phyloP scores from a whole-genome alignment of 805 yeast genomes.

The Schizosaccharomyces octosporus region DNA sequence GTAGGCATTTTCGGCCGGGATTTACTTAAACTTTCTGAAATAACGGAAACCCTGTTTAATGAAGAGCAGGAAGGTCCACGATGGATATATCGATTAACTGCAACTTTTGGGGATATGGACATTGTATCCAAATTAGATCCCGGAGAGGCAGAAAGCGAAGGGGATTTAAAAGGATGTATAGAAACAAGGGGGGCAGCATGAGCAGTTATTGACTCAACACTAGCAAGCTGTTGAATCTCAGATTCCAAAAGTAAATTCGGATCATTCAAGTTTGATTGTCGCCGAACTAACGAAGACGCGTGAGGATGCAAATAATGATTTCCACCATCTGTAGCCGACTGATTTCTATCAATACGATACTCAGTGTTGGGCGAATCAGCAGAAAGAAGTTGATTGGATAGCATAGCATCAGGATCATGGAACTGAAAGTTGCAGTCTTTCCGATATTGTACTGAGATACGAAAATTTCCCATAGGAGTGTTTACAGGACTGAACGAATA shows the following conservation, averaged over 20 bases:
- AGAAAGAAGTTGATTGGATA: conserved; percentile 30
- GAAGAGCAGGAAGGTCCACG: conserved; percentile 20
- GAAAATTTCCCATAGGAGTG: conserved; percentile 51
- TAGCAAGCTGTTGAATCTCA: neutral
- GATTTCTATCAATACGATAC: neutral
- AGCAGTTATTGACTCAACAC: neutral
- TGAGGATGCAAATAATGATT: neutral
- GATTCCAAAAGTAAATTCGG: neutral
- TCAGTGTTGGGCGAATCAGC: neutral
- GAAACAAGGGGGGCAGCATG: conserved; percentile 15
- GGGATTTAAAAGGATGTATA: conserved; percentile 38
- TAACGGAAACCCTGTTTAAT: conserved; percentile 2
- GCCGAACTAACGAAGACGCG: neutral
- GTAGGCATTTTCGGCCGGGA: conserved; percentile 13
- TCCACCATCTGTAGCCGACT: neutral
- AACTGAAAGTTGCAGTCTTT: conserved; percentile 42
- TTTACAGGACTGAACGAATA: conserved; percentile 41
- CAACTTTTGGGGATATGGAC: conserved; percentile 12
- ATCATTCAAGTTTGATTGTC: neutral
- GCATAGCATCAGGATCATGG: conserved; percentile 37
- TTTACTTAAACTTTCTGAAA: conserved; percentile 2
- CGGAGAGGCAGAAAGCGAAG: conserved; percentile 23
- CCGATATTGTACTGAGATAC: conserved; percentile 59
- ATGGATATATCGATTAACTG: conserved; percentile 11
- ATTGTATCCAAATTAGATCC: neutral